Evolutionary conservation across 2,329 filamentous ascomycete genomes (phyloP).

Genomic region (Aureobasidium sp.): DNA sequence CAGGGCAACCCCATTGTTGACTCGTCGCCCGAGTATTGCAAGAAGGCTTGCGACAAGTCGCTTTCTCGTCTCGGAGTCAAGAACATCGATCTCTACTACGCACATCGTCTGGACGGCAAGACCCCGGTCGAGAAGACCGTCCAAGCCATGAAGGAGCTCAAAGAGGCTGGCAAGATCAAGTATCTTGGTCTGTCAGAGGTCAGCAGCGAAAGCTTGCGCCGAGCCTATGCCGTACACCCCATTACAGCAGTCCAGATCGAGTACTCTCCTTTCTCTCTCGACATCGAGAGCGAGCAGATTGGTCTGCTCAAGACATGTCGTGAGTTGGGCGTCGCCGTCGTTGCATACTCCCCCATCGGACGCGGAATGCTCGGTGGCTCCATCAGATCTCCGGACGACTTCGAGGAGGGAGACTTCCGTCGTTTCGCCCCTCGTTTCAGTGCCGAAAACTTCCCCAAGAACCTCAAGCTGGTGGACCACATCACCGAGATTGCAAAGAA

Average conservation of each 20-base stretch:
- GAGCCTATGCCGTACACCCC: constrained; percentile 41
- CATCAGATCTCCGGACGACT: constrained; percentile 37
- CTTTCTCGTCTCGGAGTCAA: constrained; percentile 32
- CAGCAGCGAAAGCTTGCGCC: constrained; percentile 40
- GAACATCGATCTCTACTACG: constrained; percentile 38
- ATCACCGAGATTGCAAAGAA: constrained; percentile 43
- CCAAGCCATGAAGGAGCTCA: constrained; percentile 36
- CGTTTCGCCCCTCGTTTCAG: constrained; percentile 40
- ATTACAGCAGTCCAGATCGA: constrained; percentile 49
- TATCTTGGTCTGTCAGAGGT: constrained; percentile 46
- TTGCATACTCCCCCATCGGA: constrained; percentile 54
- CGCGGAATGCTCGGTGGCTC: constrained; percentile 49
- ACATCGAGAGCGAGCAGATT: constrained; percentile 48
- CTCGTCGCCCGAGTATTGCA: constrained; percentile 34
- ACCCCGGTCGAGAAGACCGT: constrained; percentile 40
- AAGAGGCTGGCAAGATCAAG: constrained; percentile 46
- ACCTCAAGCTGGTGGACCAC: constrained; percentile 45
- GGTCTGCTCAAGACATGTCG: constrained; percentile 46
- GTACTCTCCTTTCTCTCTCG: constrained; percentile 45
- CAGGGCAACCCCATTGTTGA: constrained; percentile 32
- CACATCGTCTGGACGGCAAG: constrained; percentile 36
- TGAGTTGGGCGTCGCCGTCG: constrained; percentile 50
- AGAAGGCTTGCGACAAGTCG: constrained; percentile 32
- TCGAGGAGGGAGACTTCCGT: constrained; percentile 44
- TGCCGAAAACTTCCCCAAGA: constrained; percentile 48